Base-by-base conservation (phyloP, 1,139 yeast genomes). In the Eremothecium gossypii region DNA sequence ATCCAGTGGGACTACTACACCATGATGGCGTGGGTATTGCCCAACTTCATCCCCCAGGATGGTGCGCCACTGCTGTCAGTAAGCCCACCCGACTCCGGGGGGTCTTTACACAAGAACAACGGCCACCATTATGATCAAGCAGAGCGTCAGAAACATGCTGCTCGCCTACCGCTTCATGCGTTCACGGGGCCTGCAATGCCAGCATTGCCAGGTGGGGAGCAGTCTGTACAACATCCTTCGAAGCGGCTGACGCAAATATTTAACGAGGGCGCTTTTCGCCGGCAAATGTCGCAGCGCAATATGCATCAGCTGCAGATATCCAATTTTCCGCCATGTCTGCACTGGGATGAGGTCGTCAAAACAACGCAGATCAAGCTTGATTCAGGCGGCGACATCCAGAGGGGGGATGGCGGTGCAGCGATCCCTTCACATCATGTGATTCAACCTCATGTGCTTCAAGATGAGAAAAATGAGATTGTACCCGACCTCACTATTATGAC, bases 251-350 rank as follows among this genome's bases (percentile, higher is more conserved):
- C 49, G 32, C 58, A 54, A 38, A 55, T 59, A 23, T 60, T 60
- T 41, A 59, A 58, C 42, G 64, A 60, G 45, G 48, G 45, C 12
- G 53, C 56, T 36, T 60, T 60, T 41, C 54, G 64, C 36, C 57
- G 50, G 37, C 64, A 60, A 44, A 60, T 59, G 64, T 57, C 62
- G 8, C 53, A 56, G 11, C 51, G 63, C 38, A 54, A 55, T n/a
- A 60, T 60, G 64, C 54, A 51, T 47, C 64, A 59, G 44, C 41
- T 59, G 33, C 53, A 54, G 38, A 35, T 60, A 36, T 46, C 47
- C 17, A 57, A 58, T 43, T 60, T 60, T 45, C 64, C 64, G 13
- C 64, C 64, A 3, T 58, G 51, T 43, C 40, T 58, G 39, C 51
- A 55, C 33, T 46, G 54, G 38, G 49, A 46, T 30, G 44, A 41